Conservation (phyloP, 1,139 yeast genomes). For the Candida sp. region DNA sequence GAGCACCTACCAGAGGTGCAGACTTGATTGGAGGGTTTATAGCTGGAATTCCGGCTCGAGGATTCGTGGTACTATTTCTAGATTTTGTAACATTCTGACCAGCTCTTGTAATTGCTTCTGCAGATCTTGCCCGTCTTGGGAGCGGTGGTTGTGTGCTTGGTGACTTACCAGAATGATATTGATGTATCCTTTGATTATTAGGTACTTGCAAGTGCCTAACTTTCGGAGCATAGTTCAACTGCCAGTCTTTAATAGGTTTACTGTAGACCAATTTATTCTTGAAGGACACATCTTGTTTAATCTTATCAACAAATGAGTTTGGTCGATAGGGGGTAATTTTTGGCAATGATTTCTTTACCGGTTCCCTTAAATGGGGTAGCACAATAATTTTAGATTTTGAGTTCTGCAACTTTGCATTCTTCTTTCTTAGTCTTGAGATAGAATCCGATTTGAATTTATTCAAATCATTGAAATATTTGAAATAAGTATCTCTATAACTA, state of each 20-base stretch:
- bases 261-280: not conserved
- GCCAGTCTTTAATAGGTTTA: not conserved
- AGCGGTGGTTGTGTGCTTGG: too few relatives aligned
- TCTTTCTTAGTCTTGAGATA: conserved; percentile 43
- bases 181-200: too few relatives aligned
- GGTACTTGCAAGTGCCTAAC: too few relatives aligned
- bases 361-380: not conserved
- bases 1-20: too few relatives aligned
- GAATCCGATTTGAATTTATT: conserved; percentile 47
- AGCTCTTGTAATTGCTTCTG: too few relatives aligned
- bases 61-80: too few relatives aligned
- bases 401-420: conserved; percentile 35
- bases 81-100: too few relatives aligned
- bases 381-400: not conserved
- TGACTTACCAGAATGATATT: too few relatives aligned
- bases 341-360: not conserved
- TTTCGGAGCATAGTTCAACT: not conserved
- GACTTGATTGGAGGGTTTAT: too few relatives aligned
- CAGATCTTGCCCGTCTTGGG: too few relatives aligned
- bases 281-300: not conserved
- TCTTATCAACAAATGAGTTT: not conserved
- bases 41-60: too few relatives aligned
- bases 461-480: conserved; percentile 41
- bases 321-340: not conserved
- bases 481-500: conserved; percentile 35